Base-by-base conservation (phyloP, 495 filamentous ascomycete species). In the Aspergillus cavernicola region DNA sequence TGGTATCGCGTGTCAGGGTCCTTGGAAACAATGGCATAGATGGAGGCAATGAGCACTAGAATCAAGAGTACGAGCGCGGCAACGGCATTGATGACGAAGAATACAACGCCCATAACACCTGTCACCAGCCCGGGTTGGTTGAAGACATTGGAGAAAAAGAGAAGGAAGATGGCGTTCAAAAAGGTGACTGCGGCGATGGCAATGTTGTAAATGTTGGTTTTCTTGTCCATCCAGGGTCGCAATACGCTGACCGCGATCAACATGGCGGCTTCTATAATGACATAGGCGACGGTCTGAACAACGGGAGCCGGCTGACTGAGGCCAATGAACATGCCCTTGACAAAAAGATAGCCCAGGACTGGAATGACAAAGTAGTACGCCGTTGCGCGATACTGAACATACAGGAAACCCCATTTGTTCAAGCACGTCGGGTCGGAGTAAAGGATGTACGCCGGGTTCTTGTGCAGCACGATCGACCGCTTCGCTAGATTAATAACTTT, bases 351-450 rank as follows among this genome's bases (percentile, higher is more conserved):
- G 35, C 76, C 61, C 32, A 98, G 78, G 33, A 87, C 66, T 0
- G 92, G 92, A 13, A 95, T 83, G 63, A 97, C 87, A 67, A 95
- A 98, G 75, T 95, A 98, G 76, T 98, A 98, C 6, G 90, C 89
- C 1, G 92, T 92, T 18, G 93, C 92, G 51, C 92, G 87, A 77
- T 96, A 97, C 67, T 97, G 93, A 50, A 98, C 89, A 66, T 98
- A 98, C 24, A 98, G 74, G 74, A 97, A 98, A 13, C 93, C 93
- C 93, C 93, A 97, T 74, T 96, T 95, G 82, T 98, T 97, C 53
- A 98, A 74, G 29, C 88, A 84, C 43, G 87, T 79, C 9, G 91
- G 90, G 62, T 98, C 93, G 7, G 93, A 96, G 76, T 95, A 98
- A 32, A 98, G 82, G 59, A 97, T 96, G 63, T 97, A 97, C 40